Evolutionary conservation across 305 asterid genomes (phyloP), one percentile per base, ranked within the genome.

Genomic region (Withania somnifera): DNA sequence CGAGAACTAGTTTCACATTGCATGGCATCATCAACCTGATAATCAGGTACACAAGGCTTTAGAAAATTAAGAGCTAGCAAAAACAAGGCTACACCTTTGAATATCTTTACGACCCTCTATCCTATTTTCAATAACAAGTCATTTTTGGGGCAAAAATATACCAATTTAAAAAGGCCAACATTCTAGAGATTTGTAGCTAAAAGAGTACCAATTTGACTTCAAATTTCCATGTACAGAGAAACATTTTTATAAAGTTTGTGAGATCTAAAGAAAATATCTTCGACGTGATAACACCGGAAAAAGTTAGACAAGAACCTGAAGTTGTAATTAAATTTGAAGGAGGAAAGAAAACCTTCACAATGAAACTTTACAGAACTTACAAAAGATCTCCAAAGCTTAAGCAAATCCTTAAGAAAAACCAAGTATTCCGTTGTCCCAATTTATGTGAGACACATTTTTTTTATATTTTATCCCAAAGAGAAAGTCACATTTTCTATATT

Each of bases 11-110:
- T 56, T 38, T 71, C 77, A 68, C 79, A 53, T 80, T 54, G 32
- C 36, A 71, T 71, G 19, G 68, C 86, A 51, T 85, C 81, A 50
- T 85, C 88, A 45, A 80, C 91, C 98, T 93, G 88, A 77, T 77
- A 15, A 75, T 28, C 42, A 75, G 2, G 28, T 15, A 75, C 5
- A 3, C 45, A 28, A 50, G 15, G 40, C n/a, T 75, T 50, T 75
- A 75, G 80, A 75, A 75, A 73, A 26, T 50, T 50, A 28, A n/a
- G 61, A 75, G 61, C 45, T 75, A 75, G 58, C 61, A 26, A 73
- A 45, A 15, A 71, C 58, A 71, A 50, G 17, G 14, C 14, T 75
- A 50, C 79, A 75, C 28, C 45, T 26, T 73, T 24, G 19, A 45
- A 45, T 24, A 47, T 45, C 3, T 14, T 71, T 24, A 26, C 67